phyloP scores from a whole-genome alignment of 768 basidiomycete species.

The Chiua virens region DNA sequence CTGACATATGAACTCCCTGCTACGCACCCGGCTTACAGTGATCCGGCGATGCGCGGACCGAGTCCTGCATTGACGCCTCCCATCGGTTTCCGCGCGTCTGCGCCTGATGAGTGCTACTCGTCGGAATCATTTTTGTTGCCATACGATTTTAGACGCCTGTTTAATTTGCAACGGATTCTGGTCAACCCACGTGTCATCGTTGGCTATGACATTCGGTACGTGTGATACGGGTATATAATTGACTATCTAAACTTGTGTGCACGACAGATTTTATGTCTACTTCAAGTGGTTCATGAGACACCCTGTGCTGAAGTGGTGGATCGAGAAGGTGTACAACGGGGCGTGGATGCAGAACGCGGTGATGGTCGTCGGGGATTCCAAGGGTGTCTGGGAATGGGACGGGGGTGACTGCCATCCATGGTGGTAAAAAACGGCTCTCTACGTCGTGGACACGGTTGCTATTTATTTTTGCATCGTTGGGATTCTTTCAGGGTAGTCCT shows the following conservation, averaged over 20 bases:
- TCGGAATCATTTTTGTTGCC: conserved; percentile 43
- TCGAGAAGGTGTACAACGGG: conserved; percentile 35
- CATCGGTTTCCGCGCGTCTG: conserved; percentile 15
- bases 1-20: conserved; percentile 18
- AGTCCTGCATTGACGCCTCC: conserved; percentile 22
- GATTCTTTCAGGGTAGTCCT: too few relatives aligned
- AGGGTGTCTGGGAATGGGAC: conserved; percentile 19
- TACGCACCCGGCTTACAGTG: conserved; percentile 12
- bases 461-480: background rate
- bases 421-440: background rate
- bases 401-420: conserved; percentile 26
- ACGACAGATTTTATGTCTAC: conserved; percentile 29
- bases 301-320: conserved; percentile 42
- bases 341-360: conserved; percentile 38
- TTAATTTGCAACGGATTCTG: conserved; percentile 36
- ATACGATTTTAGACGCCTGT: conserved; percentile 42
- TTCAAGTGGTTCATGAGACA: conserved; percentile 40
- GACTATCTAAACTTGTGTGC: conserved; percentile 2
- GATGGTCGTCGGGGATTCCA: conserved; percentile 37
- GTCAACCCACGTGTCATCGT: conserved; percentile 41
- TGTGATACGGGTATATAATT: background rate
- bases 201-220: conserved; percentile 37
- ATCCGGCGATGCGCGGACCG: conserved; percentile 10
- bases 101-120: conserved; percentile 17
- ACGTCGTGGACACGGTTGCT: background rate